A percentile compares a stretch with the other conserved stretches of the same genome.
Conservation (phyloP, 257 asterid genomes). For the Fraxinus quadrangulata region DNA sequence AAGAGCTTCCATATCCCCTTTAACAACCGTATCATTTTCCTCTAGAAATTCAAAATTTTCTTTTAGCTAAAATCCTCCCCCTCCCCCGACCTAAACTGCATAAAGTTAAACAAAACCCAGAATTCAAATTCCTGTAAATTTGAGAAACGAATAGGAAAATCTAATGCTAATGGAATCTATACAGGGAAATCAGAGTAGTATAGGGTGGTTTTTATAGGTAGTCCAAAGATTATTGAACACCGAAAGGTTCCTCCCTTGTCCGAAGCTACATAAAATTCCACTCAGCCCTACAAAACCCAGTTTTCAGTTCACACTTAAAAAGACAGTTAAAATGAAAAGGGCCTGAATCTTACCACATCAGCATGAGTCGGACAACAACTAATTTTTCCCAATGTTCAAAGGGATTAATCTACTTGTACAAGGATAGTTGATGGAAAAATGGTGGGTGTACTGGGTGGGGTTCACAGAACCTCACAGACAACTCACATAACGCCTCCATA, state of each 20-base stretch:
- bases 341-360: constrained; percentile 39
- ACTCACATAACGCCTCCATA: no score
- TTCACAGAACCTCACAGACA: no score
- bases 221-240: constrained; percentile 26
- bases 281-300: constrained; percentile 39
- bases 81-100: constrained; percentile 18
- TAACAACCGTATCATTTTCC: constrained; percentile 42
- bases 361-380: constrained; percentile 47
- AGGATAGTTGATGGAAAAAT: no score
- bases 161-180: not conserved
- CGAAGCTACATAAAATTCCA: constrained; percentile 49
- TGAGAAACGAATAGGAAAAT: not conserved
- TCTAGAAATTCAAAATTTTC: constrained; percentile 17
- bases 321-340: not conserved
- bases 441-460: no score
- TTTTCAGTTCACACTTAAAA: constrained; percentile 36
- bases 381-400: constrained; percentile 28
- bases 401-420: no score
- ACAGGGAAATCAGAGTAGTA: constrained; percentile 24
- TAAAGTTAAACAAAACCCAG: not conserved
- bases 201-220: constrained; percentile 36
- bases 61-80: constrained; percentile 6
- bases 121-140: not conserved
- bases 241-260: constrained; percentile 43
- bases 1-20: constrained; percentile 37